A percentile compares a stretch with the other conserved stretches of the same genome.
Conservation (phyloP, 2,329 filamentous ascomycete genomes). For the Penicillium sp. region DNA sequence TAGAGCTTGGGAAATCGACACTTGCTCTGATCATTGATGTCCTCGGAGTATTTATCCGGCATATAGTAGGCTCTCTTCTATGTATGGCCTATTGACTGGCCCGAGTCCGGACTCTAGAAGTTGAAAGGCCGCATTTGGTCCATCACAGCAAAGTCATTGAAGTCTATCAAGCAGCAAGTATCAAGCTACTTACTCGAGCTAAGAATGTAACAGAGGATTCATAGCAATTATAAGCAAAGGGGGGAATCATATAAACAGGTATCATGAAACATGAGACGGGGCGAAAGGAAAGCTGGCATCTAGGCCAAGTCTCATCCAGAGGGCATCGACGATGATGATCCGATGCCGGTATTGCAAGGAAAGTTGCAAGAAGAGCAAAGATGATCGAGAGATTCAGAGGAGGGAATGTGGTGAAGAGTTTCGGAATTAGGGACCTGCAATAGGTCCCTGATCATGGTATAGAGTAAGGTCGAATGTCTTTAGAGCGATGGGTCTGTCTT, state of each 20-base stretch:
- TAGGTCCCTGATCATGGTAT: background rate
- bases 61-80: too few relatives aligned
- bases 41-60: too few relatives aligned
- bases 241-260: slow-evolving; percentile 13
- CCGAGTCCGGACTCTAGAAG: background rate
- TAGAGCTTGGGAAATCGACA: background rate
- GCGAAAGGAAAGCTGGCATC: background rate
- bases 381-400: background rate
- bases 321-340: background rate
- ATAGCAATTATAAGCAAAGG: slow-evolving; percentile 3
- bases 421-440: background rate
- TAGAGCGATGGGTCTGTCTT: slow-evolving; percentile 37
- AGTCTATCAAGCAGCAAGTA: slow-evolving; percentile 6
- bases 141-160: slow-evolving; percentile 1
- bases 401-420: background rate
- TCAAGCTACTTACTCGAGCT: background rate
- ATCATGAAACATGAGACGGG: slow-evolving; percentile 11
- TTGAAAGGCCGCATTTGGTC: background rate
- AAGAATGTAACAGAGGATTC: background rate
- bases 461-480: background rate
- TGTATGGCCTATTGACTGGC: too few relatives aligned
- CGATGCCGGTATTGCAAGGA: background rate
- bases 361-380: background rate
- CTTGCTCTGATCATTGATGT: too few relatives aligned
- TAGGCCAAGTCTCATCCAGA: background rate